Base-by-base conservation (phyloP, 2,329 filamentous ascomycete species). In the Pezicula radicicola region DNA sequence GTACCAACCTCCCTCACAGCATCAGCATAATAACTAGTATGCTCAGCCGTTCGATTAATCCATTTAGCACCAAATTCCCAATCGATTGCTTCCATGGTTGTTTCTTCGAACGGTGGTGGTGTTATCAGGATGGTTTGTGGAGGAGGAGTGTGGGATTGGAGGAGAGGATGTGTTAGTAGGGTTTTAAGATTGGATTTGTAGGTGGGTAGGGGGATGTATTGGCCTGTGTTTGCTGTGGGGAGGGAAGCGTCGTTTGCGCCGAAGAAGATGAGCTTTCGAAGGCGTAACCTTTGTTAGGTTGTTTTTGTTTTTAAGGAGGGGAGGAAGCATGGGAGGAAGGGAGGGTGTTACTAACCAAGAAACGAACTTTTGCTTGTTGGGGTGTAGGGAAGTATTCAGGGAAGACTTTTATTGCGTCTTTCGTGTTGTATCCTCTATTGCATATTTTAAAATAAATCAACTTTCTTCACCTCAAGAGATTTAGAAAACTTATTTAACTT, bases 161-260 rank as follows among this genome's bases (percentile, higher is more conserved):
- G 28, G 4, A 30, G 28, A 6, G 28, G 28, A 30, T 30, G 28
- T 30, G 28, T 30, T 30, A 30, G 28, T 8, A 30, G 10, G 10
- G 28, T 30, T 12, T 30, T 30, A 2, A 95, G 70, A 64, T 95
- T 93, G 48, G 78, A 70, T 66, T 81, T 83, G 73, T 89, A 97
- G 54, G 83, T 71, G 1, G 84, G 78, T 19, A 95, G 70, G 0
- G 88, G 81, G 7, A 96, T 80, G 66, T 91, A 83, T 69, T 96
- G 92, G 7, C 28, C 28, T 30, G 28, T 30, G 2, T 75, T 74
- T 2, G 78, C 75, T 40, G 80, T 72, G 2, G 82, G 79, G 6
- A 36, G 35, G 48, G 84, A 84, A 3, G 91, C 87, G 68, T 97
- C 92, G 66, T 97, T 97, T 60, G 92, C 89, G n/a, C 92, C 92